phyloP scores from a whole-genome alignment of 2,329 filamentous ascomycete genomes.

The Herpotrichia juniperi region DNA sequence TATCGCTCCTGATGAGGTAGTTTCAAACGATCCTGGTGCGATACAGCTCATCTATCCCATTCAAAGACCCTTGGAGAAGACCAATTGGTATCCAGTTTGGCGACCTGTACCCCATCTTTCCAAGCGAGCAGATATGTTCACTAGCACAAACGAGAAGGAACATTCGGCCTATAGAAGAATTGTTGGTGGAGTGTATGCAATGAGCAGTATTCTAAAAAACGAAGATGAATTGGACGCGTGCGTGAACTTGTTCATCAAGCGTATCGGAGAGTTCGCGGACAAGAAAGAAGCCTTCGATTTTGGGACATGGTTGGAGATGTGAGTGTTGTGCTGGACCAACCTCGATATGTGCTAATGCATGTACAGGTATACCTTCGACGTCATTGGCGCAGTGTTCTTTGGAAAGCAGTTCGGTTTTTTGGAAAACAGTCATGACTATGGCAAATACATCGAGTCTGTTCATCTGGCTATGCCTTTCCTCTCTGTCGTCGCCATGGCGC shows the following conservation, averaged over 20 bases:
- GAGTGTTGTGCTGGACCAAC: background rate
- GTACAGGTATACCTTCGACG: constrained; percentile 50
- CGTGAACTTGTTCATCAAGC: constrained; percentile 25
- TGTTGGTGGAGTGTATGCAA: constrained; percentile 41
- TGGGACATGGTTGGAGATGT: constrained; percentile 33
- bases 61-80: constrained; percentile 18
- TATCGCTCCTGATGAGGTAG: constrained; percentile 25
- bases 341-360: background rate
- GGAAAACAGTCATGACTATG: constrained; percentile 45
- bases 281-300: constrained; percentile 27
- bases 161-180: constrained; percentile 21
- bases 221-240: constrained; percentile 31
- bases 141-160: constrained; percentile 21
- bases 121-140: constrained; percentile 25
- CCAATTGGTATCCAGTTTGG: constrained; percentile 17
- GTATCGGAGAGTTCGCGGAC: constrained; percentile 22
- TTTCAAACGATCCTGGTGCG: constrained; percentile 13
- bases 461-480: constrained; percentile 40
- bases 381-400: constrained; percentile 51
- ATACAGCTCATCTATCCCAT: constrained; percentile 21
- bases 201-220: constrained; percentile 48
- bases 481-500: constrained; percentile 33
- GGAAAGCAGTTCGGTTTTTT: constrained; percentile 52
- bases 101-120: constrained; percentile 12
- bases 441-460: constrained; percentile 45